Evolutionary conservation across 148 eudicot species (phyloP).

Genomic region (Fallopia convolvulus): DNA sequence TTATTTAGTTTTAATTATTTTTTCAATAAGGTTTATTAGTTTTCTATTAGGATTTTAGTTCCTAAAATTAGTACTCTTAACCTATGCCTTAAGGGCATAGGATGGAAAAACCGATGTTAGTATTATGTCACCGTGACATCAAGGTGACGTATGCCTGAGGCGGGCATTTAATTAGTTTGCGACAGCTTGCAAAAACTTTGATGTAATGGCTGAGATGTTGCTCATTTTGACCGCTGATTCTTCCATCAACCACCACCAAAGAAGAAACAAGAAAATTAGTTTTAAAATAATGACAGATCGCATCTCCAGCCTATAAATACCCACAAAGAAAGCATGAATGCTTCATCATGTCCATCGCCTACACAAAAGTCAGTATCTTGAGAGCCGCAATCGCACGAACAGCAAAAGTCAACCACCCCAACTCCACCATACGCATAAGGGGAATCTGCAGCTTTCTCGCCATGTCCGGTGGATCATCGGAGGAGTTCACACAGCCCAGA

Average conservation of each 20-base stretch:
- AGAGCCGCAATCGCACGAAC: not conserved
- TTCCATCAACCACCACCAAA: not conserved
- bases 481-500: conserved; percentile 16
- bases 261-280: too few species aligned
- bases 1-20: too few species aligned
- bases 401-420: not conserved
- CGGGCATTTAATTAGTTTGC: not conserved
- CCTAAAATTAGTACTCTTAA: too few species aligned
- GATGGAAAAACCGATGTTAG: too few species aligned
- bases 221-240: not conserved
- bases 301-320: not conserved
- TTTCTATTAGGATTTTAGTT: too few species aligned
- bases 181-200: not conserved
- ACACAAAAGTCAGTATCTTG: not conserved
- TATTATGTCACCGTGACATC: not conserved
- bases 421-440: not conserved
- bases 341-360: not conserved
- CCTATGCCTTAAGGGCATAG: too few species aligned
- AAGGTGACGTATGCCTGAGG: not conserved
- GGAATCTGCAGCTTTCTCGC: not conserved
- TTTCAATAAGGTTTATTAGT: too few species aligned
- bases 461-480: not conserved
- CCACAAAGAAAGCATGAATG: not conserved
- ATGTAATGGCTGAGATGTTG: conserved; percentile 5
- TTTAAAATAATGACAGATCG: too few species aligned